Evolutionary conservation across 2,329 filamentous ascomycete species (phyloP), one percentile per base, ranked within the genome.

Genomic region (Colletotrichum lupini): DNA sequence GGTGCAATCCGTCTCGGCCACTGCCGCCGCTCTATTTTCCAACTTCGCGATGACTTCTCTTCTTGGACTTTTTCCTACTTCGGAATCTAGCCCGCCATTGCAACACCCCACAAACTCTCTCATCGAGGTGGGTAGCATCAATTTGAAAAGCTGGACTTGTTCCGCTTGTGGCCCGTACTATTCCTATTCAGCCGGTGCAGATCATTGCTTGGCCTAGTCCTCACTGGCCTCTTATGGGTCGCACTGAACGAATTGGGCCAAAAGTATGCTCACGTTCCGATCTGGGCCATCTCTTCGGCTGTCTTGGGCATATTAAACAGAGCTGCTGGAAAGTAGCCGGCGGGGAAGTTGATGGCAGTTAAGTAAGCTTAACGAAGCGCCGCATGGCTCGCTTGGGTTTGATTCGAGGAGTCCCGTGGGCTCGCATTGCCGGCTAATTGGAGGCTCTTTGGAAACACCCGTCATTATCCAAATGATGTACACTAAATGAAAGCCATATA

Each of bases 131-230:
- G 16, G 28, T 24, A 28, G 8, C 19, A 53, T 22, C 14, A 52
- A n/a, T 19, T 46, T 37, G 19, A 19, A 14, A n/a, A 52, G 30
- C 14, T 37, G 32, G 24, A 24, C 26, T 32, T 19, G 26, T 22
- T 26, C 42, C 42, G 19, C 12, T 14, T n/a, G 19, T 26, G 22
- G 9, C 6, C n/a, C 19, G 26, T 28, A 28, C 26, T 30, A 11
- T 14, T 37, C 22, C 26, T 12, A 72, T 72, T 68, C 63, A 61
- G 35, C 68, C 68, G 63, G n/a, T 24, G 56, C 62, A 42, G 65
- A 68, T 63, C 52, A 22, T 22, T 42, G 14, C 14, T 62, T 11
- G 22, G 35, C 37, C 30, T 4, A 37, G 14, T 22, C 7, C 4
- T n/a, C 22, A 19, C 16, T n/a, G 22, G 7, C 19, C 12, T 26